Evolutionary conservation across 257 asterid genomes (phyloP).

Genomic region (Primulina eburnea): DNA sequence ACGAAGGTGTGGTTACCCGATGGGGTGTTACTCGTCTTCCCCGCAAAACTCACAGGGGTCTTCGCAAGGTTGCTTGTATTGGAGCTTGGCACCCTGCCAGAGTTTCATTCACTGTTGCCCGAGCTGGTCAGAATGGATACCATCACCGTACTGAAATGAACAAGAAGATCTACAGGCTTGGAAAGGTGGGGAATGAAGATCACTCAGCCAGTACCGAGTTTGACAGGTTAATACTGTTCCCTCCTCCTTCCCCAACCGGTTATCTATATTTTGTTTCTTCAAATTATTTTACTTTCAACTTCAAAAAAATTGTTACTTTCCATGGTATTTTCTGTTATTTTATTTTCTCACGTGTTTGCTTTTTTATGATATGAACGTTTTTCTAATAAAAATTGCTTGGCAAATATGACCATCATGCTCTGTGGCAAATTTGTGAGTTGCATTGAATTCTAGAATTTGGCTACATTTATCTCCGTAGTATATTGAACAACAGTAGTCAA

Average conservation of each 20-base stretch:
- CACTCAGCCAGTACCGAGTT: slow-evolving; percentile 66
- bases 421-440: no score
- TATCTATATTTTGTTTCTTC: background rate
- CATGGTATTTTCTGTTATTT: background rate
- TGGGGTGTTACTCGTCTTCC: slow-evolving; percentile 99
- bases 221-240: slow-evolving; percentile 53
- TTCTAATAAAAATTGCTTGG: background rate
- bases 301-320: background rate
- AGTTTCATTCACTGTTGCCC: slow-evolving; percentile 85
- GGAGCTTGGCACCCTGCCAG: slow-evolving; percentile 98
- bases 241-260: background rate
- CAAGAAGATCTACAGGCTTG: slow-evolving; percentile 89
- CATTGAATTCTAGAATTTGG: background rate
- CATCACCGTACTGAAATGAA: slow-evolving; percentile 60
- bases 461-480: background rate
- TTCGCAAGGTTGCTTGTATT: slow-evolving; percentile 92
- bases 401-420: background rate
- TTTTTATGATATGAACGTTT: no score
- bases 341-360: background rate
- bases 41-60: slow-evolving; percentile 87
- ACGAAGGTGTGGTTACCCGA: slow-evolving; percentile 89
- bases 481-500: background rate
- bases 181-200: slow-evolving; percentile 73
- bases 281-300: background rate
- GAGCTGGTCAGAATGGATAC: slow-evolving; percentile 74